Conservation (phyloP, 2,329 filamentous ascomycete species). For the Ophiognomonia clavigignenti-juglandacearum region DNA sequence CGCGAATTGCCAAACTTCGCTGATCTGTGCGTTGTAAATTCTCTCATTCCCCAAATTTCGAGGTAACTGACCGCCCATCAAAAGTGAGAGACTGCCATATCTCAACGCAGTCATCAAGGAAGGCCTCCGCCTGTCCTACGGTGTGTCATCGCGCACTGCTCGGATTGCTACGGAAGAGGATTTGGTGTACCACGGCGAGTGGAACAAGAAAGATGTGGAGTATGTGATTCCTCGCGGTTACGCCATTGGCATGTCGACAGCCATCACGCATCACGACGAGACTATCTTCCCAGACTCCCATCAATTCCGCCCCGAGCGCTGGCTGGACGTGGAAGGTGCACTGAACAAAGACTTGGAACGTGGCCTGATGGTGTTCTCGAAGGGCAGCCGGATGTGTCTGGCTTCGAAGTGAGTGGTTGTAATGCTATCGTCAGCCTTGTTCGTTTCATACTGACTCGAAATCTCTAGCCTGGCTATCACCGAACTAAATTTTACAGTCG, state of each 20-base stretch:
- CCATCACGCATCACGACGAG: conserved; percentile 20
- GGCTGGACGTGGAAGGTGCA: conserved; percentile 16
- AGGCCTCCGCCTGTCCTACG: conserved; percentile 20
- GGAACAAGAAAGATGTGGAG: background rate
- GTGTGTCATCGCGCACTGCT: conserved; percentile 13
- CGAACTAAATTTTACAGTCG: conserved; percentile 17
- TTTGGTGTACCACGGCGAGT: conserved; percentile 7
- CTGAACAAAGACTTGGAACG: conserved; percentile 17
- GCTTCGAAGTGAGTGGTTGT: conserved; percentile 21
- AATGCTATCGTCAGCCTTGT: background rate
- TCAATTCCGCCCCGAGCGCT: conserved; percentile 20
- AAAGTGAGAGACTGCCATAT: conserved; percentile 21
- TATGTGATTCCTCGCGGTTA: conserved; percentile 20
- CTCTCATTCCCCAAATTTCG: background rate
- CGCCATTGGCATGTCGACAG: conserved; percentile 18
- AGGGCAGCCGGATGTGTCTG: conserved; percentile 21
- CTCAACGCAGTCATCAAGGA: conserved; percentile 20
- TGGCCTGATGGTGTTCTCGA: conserved; percentile 20
- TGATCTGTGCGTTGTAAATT: conserved; percentile 1
- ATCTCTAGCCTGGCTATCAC: conserved; percentile 12
- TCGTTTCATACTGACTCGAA: background rate
- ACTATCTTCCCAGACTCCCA: conserved; percentile 18
- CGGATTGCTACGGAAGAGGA: conserved; percentile 14
- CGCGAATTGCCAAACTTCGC: background rate
- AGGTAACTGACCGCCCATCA: conserved; percentile 16